Conservation (phyloP, 805 yeast genomes). For the Wickerhamiella spandovensis region DNA sequence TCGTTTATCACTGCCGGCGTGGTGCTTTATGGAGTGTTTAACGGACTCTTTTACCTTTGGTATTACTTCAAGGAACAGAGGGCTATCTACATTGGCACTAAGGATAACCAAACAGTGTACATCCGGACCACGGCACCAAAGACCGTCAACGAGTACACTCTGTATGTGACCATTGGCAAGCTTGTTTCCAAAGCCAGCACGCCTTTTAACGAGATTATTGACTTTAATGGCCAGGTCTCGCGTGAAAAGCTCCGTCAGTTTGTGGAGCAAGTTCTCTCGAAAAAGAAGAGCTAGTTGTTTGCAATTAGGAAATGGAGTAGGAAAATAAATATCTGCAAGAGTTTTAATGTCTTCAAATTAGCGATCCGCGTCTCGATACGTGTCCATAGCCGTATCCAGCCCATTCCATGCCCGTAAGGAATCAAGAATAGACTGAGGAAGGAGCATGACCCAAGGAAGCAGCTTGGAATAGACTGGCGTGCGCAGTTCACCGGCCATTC, state of each 20-base stretch:
- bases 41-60: constrained; percentile 9
- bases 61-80: constrained; percentile 8
- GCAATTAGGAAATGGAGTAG: too few species aligned
- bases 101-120: constrained; percentile 7
- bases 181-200: neutral
- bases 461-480: constrained; percentile 57
- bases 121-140: constrained; percentile 8
- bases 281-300: too few species aligned
- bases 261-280: neutral
- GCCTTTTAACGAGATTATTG: constrained; percentile 8
- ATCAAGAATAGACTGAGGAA: constrained; percentile 58
- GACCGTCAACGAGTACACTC: constrained; percentile 3
- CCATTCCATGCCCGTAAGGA: constrained; percentile 42
- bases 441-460: constrained; percentile 43
- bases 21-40: constrained; percentile 7
- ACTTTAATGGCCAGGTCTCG: constrained; percentile 10
- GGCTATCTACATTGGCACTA: constrained; percentile 13
- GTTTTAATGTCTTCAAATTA: too few species aligned
- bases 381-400: constrained; percentile 33
- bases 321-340: neutral
- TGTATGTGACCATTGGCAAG: constrained; percentile 1
- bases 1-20: constrained; percentile 8
- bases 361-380: neutral
- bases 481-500: constrained; percentile 44
- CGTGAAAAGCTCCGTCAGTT: constrained; percentile 4